A percentile compares a stretch with the other conserved stretches of the same genome.
Conservation (phyloP, 371 early-diverging fungal genomes). For the Mortierella sp. region DNA sequence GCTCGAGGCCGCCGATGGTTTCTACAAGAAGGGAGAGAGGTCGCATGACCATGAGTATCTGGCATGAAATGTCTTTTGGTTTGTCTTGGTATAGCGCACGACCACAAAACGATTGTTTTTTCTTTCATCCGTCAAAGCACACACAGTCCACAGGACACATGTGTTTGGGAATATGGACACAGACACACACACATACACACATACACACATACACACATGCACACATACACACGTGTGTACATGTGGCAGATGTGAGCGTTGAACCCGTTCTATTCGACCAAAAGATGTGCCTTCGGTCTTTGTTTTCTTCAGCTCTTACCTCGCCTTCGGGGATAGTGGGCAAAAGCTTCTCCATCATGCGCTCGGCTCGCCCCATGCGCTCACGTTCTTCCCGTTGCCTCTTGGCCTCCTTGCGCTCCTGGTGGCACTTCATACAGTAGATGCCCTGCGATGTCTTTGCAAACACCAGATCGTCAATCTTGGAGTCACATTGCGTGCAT, state of each 20-base stretch:
- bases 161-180: neutral
- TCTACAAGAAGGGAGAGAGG: neutral
- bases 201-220: too few species aligned
- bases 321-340: constrained; percentile 52
- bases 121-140: neutral
- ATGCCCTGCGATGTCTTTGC: constrained; percentile 81
- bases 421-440: constrained; percentile 62
- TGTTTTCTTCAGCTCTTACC: constrained; percentile 33
- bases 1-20: constrained; percentile 5
- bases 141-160: neutral
- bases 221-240: neutral
- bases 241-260: neutral
- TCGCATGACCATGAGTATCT: neutral
- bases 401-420: constrained; percentile 58
- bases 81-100: neutral
- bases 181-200: too few species aligned
- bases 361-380: constrained; percentile 42
- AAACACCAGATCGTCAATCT: constrained; percentile 84
- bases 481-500: constrained; percentile 78
- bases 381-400: constrained; percentile 56
- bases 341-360: constrained; percentile 39
- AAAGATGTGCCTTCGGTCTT: too few species aligned
- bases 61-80: neutral
- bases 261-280: neutral
- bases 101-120: neutral